These are phyloP conservation scores for Pestalotiopsis sp. DNA, from an alignment of 2,329 filamentous ascomycete genomes.

Conservation along the genomic window DNA sequence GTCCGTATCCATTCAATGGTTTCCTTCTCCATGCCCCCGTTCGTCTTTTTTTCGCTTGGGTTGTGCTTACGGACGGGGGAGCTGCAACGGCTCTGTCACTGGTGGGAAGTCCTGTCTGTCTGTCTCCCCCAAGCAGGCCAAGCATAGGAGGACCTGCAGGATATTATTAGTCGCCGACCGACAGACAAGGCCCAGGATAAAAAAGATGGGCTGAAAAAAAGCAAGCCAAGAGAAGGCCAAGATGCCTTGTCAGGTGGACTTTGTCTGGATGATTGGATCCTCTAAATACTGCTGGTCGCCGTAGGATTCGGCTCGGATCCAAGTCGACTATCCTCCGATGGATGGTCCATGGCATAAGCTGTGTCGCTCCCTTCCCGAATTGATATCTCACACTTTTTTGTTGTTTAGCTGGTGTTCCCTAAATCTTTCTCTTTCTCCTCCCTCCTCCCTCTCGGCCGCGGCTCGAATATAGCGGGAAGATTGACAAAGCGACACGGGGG, in stretches of 20 bases:
- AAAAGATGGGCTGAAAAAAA: too few species aligned
- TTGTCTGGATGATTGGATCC: neutral
- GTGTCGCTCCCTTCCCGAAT: neutral
- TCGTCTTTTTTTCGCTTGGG: neutral
- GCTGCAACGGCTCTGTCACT: neutral
- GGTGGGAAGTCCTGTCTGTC: too few species aligned
- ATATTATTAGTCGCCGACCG: neutral
- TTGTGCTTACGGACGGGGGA: neutral
- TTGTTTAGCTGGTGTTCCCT: neutral
- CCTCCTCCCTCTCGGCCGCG: neutral
- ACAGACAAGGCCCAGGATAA: too few species aligned
- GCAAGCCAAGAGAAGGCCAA: neutral
- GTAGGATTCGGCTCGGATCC: neutral
- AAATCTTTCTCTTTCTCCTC: neutral
- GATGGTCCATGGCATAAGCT: neutral
- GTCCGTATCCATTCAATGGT: neutral
- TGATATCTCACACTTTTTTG: neutral
- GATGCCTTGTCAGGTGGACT: neutral
- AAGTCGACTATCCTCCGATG: neutral
- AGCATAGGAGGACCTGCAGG: neutral
- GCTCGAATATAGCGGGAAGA: neutral
- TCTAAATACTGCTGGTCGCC: too few species aligned
- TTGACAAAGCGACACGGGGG: neutral
- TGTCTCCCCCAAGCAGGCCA: too few species aligned
- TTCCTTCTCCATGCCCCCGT: neutral